Evolutionary conservation across 352 stramenopile species (phyloP), one percentile per base, ranked within the genome.

Genomic region (Phytopythium ostracodes): DNA sequence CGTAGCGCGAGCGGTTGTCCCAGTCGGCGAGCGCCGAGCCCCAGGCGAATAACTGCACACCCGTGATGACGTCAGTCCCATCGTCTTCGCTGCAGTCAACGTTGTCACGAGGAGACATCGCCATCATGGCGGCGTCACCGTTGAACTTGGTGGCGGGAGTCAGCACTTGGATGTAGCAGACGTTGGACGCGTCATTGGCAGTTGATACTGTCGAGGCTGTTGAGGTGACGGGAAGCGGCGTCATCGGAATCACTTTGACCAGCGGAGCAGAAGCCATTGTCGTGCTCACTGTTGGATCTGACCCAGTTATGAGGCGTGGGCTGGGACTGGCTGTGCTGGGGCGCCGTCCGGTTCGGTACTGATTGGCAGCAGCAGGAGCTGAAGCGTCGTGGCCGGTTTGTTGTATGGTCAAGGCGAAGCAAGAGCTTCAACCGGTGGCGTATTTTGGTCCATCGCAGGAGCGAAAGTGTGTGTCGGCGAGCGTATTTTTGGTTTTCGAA

Each of bases 1-100:
- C 53, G 24, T 50, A 59, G 33, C 53, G 53, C 53, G 53, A 59
- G 22, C 53, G 53, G 35, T 24, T 50, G 24, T 49, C 36, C 53
- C 53, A 59, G 33, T 49, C 53, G 1, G 14, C 17, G 15, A 59
- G 53, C 11, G 53, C 18, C n/a, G 53, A 46, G n/a, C 12, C 53
- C 53, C 53, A 59, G n/a, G 33, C 53, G 7, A 46, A 46, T 35
- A 31, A 31, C 51, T 50, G 53, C n/a, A 59, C 53, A n/a, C 31
- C 20, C 2, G 20, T 43, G 35, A 29, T 29, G 12, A 8, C n/a
- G 1, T 59, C 36, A 3, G 3, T 5, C 5, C 7, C 17, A n/a
- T 50, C 35, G 24, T 43, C 51, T 7, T n/a, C 29, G 3, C 18
- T 24, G 25, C 18, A 36, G 4, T 29, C 47, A 9, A 20, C 24